Evolutionary conservation across 2,329 filamentous ascomycete species (phyloP), one percentile per base, ranked within the genome.

Genomic region (Xylaria sp.): DNA sequence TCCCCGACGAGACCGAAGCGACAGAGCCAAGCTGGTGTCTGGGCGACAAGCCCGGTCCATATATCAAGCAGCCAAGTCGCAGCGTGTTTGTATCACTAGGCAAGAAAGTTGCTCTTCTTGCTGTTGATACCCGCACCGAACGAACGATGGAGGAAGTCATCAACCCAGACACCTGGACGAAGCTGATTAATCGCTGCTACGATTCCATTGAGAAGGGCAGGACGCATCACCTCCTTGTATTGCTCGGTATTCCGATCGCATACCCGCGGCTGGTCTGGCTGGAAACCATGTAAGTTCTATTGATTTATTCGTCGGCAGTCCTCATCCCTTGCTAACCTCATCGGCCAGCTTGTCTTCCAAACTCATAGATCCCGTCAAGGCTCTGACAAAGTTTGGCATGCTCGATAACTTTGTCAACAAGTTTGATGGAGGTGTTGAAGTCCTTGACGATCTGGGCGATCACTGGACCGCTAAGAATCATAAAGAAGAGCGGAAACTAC

Each of bases 401-500:
- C 80, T 97, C 55, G 90, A 91, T 2, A 83, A 83, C 61, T 85
- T 95, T 49, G 79, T 96, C 46, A 96, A 96, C 76, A 89, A 89
- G 66, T 92, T 96, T 67, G 92, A 97, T 69, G 92, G 91, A 19
- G 91, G 91, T 16, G 89, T 94, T 4, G 94, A 97, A 74, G 90
- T 97, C 11, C 79, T 96, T 34, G 92, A 96, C 71, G 92, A 96
- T 68, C 77, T 96, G 8, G 93, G 97, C 71, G 94, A 97, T 73
- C 93, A 99, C 72, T 99, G 94, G 94, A 97, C 93, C 0, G 91
- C 93, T 44, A 96, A 91, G 71, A 90, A 92, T 70, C 92, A 97
- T 77, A 99, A 97, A 72, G 81, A 85, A 30, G 94, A 99, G 75
- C 86, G 94, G 54, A 90, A 87, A 63, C 88, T 90, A 74, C 81